A percentile compares a stretch with the other conserved stretches of the same genome.
Conservation (phyloP, 768 basidiomycete genomes). For the Auricularia heimuer region DNA sequence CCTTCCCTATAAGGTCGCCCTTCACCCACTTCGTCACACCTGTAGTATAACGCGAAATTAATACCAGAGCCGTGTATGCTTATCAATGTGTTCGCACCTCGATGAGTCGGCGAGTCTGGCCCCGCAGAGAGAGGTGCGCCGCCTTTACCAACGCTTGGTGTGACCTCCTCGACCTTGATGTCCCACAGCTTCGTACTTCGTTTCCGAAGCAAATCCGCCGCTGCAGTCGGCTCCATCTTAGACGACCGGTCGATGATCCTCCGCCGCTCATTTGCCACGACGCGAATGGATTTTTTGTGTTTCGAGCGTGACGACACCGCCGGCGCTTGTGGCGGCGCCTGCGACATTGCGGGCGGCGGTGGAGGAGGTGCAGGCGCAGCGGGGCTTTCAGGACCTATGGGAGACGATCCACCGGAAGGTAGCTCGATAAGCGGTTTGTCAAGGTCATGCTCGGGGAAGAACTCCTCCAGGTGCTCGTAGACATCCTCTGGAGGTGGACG, state of each 20-base stretch:
- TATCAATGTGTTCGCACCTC: constrained; percentile 40
- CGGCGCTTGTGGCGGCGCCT: background rate
- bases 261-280: constrained; percentile 85
- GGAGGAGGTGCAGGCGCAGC: constrained; percentile 26
- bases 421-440: constrained; percentile 92
- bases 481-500: constrained; percentile 89
- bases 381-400: constrained; percentile 48
- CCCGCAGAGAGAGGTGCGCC: constrained; percentile 27
- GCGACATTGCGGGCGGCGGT: constrained; percentile 16
- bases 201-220: constrained; percentile 50
- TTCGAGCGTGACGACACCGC: constrained; percentile 35
- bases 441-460: constrained; percentile 93
- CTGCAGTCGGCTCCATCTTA: constrained; percentile 40
- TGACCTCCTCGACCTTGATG: constrained; percentile 86
- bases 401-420: constrained; percentile 63
- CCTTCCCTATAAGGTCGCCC: constrained; percentile 40
- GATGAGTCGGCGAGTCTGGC: constrained; percentile 51
- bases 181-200: constrained; percentile 96
- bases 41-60: constrained; percentile 23
- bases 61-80: constrained; percentile 1
- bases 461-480: constrained; percentile 84
- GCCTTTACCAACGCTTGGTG: constrained; percentile 54
- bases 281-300: constrained; percentile 85
- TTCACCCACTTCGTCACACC: constrained; percentile 72
- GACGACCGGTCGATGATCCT: constrained; percentile 62